phyloP scores from a whole-genome alignment of 1,284 basidiomycete species.

The Tilletiopsis washingtonensis region DNA sequence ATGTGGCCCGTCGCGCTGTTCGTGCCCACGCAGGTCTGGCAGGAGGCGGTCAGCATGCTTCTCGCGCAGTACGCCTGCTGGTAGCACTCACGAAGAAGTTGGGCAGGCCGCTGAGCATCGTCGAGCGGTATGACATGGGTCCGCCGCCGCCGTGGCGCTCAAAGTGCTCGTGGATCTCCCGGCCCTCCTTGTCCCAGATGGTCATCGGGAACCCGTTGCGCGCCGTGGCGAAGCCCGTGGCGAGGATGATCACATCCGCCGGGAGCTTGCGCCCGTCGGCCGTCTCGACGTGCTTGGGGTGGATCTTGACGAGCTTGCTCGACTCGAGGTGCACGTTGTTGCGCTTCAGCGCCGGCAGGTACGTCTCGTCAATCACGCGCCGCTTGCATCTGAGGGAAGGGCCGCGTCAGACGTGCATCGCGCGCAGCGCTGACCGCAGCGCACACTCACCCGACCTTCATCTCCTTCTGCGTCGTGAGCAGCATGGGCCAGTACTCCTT shows the following conservation, averaged over 20 bases:
- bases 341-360: slow-evolving; percentile 24
- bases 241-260: slow-evolving; percentile 43
- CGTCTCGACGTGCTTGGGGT: slow-evolving; percentile 29
- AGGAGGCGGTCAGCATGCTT: too few relatives aligned
- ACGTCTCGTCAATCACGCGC: slow-evolving; percentile 36
- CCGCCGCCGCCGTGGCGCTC: slow-evolving; percentile 32
- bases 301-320: slow-evolving; percentile 28
- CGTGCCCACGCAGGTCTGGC: slow-evolving; percentile 15
- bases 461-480: slow-evolving; percentile 28
- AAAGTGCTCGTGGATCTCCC: slow-evolving; percentile 34
- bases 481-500: slow-evolving; percentile 37
- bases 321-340: slow-evolving; percentile 31
- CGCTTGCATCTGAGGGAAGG: slow-evolving; percentile 39
- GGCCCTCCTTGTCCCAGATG: slow-evolving; percentile 18
- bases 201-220: slow-evolving; percentile 33
- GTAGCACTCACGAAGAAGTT: slow-evolving; percentile 41
- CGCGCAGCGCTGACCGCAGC: too few relatives aligned
- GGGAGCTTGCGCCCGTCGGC: slow-evolving; percentile 32
- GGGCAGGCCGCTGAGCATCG: slow-evolving; percentile 36
- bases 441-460: too few relatives aligned
- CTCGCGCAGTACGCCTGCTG: too few relatives aligned
- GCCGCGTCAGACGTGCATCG: not conserved
- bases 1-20: slow-evolving; percentile 42
- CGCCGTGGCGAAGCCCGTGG: slow-evolving; percentile 37
- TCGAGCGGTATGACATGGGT: slow-evolving; percentile 30